Evolutionary conservation across 257 asterid genomes (phyloP).

Genomic region (Penstemon davidsonii): DNA sequence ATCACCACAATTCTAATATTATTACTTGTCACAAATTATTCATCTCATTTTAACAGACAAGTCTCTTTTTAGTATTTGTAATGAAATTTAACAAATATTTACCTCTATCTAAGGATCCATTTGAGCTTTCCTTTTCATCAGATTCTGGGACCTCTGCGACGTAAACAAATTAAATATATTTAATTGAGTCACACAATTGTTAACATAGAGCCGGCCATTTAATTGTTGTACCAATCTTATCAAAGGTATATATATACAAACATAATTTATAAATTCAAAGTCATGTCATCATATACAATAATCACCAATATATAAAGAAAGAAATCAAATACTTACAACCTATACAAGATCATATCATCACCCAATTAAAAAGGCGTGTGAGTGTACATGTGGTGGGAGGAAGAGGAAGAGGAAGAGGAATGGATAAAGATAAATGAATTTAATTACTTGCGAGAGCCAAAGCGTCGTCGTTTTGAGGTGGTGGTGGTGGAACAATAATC

Average conservation of each 20-base stretch:
- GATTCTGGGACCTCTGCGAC: not conserved
- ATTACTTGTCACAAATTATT: not conserved
- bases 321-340: no score
- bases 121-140: not conserved
- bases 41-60: no score
- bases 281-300: no score
- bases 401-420: no score
- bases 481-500: constrained; percentile 6
- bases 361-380: no score
- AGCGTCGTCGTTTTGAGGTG: not conserved
- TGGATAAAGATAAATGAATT: not conserved
- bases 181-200: not conserved
- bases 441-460: constrained; percentile 5
- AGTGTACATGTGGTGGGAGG: no score
- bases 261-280: no score
- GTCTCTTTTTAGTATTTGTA: not conserved
- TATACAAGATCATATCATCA: no score
- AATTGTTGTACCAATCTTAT: not conserved
- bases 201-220: not conserved
- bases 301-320: no score
- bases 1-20: not conserved
- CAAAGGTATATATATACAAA: not conserved
- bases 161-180: not conserved
- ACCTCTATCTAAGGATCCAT: not conserved
- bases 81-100: not conserved